phyloP scores from a whole-genome alignment of 208 protist genomes.

The Leishmania tarentolae region DNA sequence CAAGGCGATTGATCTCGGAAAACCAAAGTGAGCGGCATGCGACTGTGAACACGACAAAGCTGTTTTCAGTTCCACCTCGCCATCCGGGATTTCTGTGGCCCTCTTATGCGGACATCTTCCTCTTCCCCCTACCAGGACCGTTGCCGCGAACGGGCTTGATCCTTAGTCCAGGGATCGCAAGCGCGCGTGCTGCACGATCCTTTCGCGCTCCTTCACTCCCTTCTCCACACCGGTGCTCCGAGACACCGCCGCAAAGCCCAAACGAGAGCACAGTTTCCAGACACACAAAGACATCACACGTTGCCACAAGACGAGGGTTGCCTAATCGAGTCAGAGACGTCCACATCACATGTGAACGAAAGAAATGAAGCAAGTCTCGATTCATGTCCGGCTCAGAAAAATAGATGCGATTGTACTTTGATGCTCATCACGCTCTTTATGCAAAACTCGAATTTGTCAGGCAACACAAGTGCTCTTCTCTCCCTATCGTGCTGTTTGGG shows the following conservation, averaged over 20 bases:
- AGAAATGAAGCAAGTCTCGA: not conserved
- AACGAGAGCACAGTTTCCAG: not conserved
- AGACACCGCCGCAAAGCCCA: not conserved
- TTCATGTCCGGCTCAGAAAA: conserved; percentile 46
- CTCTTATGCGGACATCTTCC: not conserved
- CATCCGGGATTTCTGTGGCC: not conserved
- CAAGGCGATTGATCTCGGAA: not conserved
- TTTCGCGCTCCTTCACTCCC: not conserved
- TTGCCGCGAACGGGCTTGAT: not conserved
- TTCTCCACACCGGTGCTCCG: not conserved
- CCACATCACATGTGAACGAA: not conserved
- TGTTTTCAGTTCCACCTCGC: not conserved
- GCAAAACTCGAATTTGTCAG: not conserved
- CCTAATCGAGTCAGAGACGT: not conserved
- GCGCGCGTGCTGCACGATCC: not conserved
- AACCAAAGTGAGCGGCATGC: not conserved
- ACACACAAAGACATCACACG: not conserved
- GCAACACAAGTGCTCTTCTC: not conserved
- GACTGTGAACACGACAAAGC: not conserved
- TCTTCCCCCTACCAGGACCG: not conserved
- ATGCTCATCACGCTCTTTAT: conserved; percentile 19
- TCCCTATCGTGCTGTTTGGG: not conserved
- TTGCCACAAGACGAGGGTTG: not conserved
- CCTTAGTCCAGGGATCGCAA: not conserved
- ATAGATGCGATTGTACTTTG: conserved; percentile 68